phyloP scores from a whole-genome alignment of 225 moss, liverwort and hornwort genomes.

The Physcomitrellopsis africana region DNA sequence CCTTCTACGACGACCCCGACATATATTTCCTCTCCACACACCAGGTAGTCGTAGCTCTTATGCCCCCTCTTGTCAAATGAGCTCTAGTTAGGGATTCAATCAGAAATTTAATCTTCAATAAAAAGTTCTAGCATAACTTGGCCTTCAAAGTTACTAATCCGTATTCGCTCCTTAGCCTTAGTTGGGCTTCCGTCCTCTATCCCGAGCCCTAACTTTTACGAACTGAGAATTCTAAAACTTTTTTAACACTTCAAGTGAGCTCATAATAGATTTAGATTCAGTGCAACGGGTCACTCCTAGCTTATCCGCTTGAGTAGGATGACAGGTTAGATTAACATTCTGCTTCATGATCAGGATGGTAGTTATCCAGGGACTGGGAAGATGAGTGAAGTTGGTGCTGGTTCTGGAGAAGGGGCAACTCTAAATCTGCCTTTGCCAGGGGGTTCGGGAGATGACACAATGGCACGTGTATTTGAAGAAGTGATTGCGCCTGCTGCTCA shows the following conservation, averaged over 20 bases:
- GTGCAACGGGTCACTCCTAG: neutral
- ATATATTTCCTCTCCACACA: constrained; percentile 93
- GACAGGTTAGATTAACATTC: constrained; percentile 19
- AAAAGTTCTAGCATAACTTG: neutral
- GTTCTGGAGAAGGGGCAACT: constrained; percentile 84
- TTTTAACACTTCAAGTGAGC: constrained; percentile 1
- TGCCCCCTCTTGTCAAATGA: constrained; percentile 3
- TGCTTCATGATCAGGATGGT: constrained; percentile 61
- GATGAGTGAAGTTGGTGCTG: constrained; percentile 80
- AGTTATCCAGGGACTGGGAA: constrained; percentile 97
- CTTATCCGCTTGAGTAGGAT: constrained; percentile 14
- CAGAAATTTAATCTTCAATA: too few relatives aligned
- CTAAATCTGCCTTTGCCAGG: constrained; percentile 92
- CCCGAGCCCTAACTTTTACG: neutral
- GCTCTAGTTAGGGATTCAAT: constrained; percentile 5
- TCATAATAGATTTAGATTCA: neutral
- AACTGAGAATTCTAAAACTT: constrained; percentile 1
- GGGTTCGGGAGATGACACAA: constrained; percentile 83
- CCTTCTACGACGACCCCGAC: constrained; percentile 81
- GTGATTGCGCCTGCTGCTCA: constrained; percentile 87
- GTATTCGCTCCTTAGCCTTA: constrained; percentile 4
- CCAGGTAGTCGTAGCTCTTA: constrained; percentile 49
- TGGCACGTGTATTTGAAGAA: constrained; percentile 85
- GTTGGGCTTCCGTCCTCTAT: constrained; percentile 16
- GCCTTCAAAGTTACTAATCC: neutral